Percentiles rank a stretch among this genome's conserved stretches.
Conservation (phyloP, 495 filamentous ascomycete genomes). For the Annulohypoxylon stygium region DNA sequence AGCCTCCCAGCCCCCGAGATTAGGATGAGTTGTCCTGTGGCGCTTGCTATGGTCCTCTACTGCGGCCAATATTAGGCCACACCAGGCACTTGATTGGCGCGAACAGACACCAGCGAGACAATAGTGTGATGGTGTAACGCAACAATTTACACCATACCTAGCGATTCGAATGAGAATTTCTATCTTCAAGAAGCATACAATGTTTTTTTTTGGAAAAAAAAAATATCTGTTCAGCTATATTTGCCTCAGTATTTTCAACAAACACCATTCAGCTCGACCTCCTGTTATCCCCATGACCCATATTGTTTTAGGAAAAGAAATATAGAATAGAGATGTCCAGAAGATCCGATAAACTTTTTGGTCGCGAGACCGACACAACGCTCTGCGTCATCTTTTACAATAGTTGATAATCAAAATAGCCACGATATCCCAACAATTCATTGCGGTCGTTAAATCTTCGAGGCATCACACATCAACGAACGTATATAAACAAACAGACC, state of each 20-base stretch:
- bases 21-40: too few relatives aligned
- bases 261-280: too few relatives aligned
- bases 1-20: not conserved
- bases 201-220: not conserved
- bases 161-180: not conserved
- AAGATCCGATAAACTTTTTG: too few relatives aligned
- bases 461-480: not conserved
- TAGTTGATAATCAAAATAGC: too few relatives aligned
- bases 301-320: too few relatives aligned
- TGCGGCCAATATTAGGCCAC: too few relatives aligned
- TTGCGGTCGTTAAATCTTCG: not conserved
- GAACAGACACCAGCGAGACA: not conserved
- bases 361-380: not conserved
- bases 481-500: too few relatives aligned
- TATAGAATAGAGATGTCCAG: too few relatives aligned
- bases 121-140: not conserved
- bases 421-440: not conserved
- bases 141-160: conserved; percentile 13
- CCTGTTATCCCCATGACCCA: too few relatives aligned
- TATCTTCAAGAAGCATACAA: conserved; percentile 8
- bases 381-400: not conserved
- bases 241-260: too few relatives aligned
- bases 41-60: too few relatives aligned
- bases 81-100: too few relatives aligned
- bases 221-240: not conserved